A percentile compares a stretch with the other conserved stretches of the same genome.
Conservation (phyloP, 176 grass and related monocot genomes). For the Otatea glauca region DNA sequence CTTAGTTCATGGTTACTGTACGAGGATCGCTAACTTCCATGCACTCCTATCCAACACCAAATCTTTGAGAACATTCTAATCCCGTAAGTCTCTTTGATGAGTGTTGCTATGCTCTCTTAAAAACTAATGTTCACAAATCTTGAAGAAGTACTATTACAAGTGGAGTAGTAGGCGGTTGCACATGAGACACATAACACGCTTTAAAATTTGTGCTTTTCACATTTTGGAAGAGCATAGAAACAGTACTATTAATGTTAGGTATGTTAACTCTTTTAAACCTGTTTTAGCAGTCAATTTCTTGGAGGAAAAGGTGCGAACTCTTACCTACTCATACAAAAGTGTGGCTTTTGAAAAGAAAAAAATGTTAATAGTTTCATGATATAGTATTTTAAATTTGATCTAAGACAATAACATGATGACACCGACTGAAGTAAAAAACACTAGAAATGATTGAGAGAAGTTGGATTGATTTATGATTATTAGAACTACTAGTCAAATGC, state of each 20-base stretch:
- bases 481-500: not conserved
- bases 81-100: too few relatives aligned
- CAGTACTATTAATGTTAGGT: not conserved
- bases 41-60: too few relatives aligned
- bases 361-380: slow-evolving; percentile 14
- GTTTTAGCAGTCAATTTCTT: slow-evolving; percentile 44
- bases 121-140: not conserved
- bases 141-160: not conserved
- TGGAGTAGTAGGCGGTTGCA: not conserved
- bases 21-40: too few relatives aligned
- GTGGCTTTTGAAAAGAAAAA: slow-evolving; percentile 28
- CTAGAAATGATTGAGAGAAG: slow-evolving; percentile 29
- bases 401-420: slow-evolving; percentile 49
- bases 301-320: slow-evolving; percentile 41
- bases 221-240: not conserved
- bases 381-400: slow-evolving; percentile 31
- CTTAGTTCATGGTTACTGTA: too few relatives aligned
- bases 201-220: not conserved
- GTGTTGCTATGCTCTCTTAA: not conserved
- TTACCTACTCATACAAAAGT: slow-evolving; percentile 52
- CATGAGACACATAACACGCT: not conserved
- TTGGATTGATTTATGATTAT: slow-evolving; percentile 31
- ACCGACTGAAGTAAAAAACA: slow-evolving; percentile 22
- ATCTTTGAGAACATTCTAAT: too few relatives aligned
- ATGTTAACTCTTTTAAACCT: not conserved